Conservation (phyloP, 768 basidiomycete species). For the Russula brevipes region DNA sequence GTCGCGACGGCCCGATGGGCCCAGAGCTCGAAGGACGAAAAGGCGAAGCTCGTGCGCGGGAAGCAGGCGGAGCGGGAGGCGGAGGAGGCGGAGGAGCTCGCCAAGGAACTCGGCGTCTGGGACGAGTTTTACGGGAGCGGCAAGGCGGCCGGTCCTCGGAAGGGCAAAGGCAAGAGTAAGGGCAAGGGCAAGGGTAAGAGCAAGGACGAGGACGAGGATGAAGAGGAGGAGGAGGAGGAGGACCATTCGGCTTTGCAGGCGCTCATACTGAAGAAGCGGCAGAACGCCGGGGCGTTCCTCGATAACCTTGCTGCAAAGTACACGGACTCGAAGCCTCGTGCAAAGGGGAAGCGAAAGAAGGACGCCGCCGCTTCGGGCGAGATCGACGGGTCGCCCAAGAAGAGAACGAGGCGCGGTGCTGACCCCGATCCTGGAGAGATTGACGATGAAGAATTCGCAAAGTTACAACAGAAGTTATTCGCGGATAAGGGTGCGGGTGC, state of each 20-base stretch:
- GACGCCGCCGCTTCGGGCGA: conserved; percentile 40
- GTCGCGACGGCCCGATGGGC: conserved; percentile 58
- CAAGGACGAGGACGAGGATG: conserved; percentile 38
- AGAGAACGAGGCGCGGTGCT: conserved; percentile 39
- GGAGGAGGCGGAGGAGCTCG: conserved; percentile 74
- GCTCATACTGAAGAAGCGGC: conserved; percentile 72
- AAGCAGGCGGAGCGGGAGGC: conserved; percentile 77
- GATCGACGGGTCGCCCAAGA: conserved; percentile 37
- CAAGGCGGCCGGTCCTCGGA: conserved; percentile 54
- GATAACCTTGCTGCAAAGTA: conserved; percentile 75
- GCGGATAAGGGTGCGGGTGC: conserved; percentile 34
- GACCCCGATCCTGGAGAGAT: conserved; percentile 49
- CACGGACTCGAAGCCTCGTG: conserved; percentile 41
- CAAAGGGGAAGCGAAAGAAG: conserved; percentile 41
- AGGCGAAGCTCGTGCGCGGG: conserved; percentile 65
- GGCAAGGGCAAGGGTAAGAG: conserved; percentile 37
- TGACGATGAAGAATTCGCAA: conserved; percentile 60
- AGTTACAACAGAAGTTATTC: conserved; percentile 53
- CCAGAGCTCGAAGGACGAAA: conserved; percentile 69
- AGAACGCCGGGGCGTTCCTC: conserved; percentile 66
- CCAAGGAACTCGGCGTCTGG: conserved; percentile 89
- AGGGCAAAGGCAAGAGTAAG: conserved; percentile 35
- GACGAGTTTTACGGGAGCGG: conserved; percentile 87
- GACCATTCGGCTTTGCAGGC: conserved; percentile 72
- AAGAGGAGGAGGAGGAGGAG: conserved; percentile 62